phyloP scores from a whole-genome alignment of 2,329 filamentous ascomycete genomes.

The Biscogniauxia marginata region DNA sequence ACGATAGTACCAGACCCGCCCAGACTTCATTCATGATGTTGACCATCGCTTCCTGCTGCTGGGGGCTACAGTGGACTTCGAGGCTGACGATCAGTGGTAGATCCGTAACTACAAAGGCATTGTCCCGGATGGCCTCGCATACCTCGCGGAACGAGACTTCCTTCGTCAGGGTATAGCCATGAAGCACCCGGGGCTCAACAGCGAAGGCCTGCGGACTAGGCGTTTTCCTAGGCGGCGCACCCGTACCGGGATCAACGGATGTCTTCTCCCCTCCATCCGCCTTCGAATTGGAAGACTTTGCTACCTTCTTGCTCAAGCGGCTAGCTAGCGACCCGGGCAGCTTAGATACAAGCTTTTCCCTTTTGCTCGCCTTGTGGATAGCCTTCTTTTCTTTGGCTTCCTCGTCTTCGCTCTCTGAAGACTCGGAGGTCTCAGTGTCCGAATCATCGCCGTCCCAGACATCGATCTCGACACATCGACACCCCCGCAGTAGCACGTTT shows the following conservation, averaged over 20 bases:
- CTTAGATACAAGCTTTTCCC: slow-evolving; percentile 62
- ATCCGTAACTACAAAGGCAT: slow-evolving; percentile 72
- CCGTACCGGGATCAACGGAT: not conserved
- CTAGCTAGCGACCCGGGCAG: slow-evolving; percentile 43
- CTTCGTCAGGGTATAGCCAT: slow-evolving; percentile 88
- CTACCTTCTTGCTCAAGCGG: slow-evolving; percentile 39
- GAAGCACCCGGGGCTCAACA: slow-evolving; percentile 74
- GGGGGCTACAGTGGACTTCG: slow-evolving; percentile 79
- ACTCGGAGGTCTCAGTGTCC: slow-evolving; percentile 65
- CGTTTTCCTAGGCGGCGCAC: slow-evolving; percentile 18
- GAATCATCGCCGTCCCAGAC: slow-evolving; percentile 89
- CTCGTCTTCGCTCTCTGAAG: slow-evolving; percentile 55
- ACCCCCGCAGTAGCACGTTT: slow-evolving; percentile 77
- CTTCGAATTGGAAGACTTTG: not conserved
- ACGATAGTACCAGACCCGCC: slow-evolving; percentile 65
- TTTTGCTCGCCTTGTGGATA: slow-evolving; percentile 61
- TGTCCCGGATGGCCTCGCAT: slow-evolving; percentile 74
- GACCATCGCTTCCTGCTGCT: slow-evolving; percentile 89
- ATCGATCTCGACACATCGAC: slow-evolving; percentile 90
- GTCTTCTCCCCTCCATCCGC: slow-evolving; percentile 4
- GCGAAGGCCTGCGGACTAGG: slow-evolving; percentile 32
- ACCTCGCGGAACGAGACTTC: slow-evolving; percentile 85
- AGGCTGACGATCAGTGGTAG: slow-evolving; percentile 91
- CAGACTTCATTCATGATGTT: slow-evolving; percentile 86
- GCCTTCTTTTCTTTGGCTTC: slow-evolving; percentile 48